Base-by-base conservation (phyloP, 2,329 filamentous ascomycete genomes). In the Penicillium sp. region DNA sequence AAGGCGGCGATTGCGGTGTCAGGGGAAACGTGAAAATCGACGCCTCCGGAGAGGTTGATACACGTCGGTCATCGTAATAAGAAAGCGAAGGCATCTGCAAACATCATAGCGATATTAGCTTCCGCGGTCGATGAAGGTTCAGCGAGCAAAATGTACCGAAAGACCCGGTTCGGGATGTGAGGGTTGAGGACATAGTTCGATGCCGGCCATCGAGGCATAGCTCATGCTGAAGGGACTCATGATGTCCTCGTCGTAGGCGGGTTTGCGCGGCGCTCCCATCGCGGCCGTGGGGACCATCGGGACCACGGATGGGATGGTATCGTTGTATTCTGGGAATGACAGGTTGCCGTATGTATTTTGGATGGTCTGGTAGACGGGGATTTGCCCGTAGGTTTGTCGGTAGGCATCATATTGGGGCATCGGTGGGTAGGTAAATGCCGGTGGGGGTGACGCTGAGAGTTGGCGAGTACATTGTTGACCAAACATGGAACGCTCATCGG, bases 151-250 rank as follows among this genome's bases (percentile, higher is more conserved):
- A 76, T 75, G 75, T 78, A 80, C 77, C 74, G 77, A 74, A 66
- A 75, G 69, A 60, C 69, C 71, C 44, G 72, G 67, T 48, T 77
- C 73, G 37, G 71, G 59, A 56, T 75, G 71, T 23, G 75, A 64
- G 45, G 76, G 62, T 37, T 66, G 72, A 26, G 73, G 67, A 54
- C 65, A 67, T 33, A 84, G 76, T 54, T 86, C 83, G 62, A 85
- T 83, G 46, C 81, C 82, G 55, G 78, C 80, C 78, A 86, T 83
- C 9, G 82, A 80, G 23, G 83, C 81, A 69, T 86, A 87, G 72
- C 81, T 84, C 74, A 85, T 82, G 66, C 80, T 81, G 69, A 86
- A 86, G 1, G 84, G 83, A 67, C 80, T 83, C 55, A 85, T 80
- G 54, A 84, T 80, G 49, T 78, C 77, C 52, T 85, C 82, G 50